phyloP scores from a whole-genome alignment of 1,139 yeast species.

The Taiozyma sp. region DNA sequence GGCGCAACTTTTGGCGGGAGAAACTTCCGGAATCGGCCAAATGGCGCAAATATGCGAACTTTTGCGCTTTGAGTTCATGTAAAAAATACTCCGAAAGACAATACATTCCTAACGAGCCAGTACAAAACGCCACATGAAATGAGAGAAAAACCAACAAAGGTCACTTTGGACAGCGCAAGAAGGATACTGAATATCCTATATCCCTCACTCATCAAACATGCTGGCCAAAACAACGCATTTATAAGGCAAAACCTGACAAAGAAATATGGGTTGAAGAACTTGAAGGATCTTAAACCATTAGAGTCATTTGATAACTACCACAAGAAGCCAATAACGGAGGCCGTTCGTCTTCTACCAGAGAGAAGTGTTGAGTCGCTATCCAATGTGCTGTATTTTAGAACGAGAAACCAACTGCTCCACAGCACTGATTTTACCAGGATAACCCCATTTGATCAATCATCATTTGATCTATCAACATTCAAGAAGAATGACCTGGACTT shows the following conservation, averaged over 20 bases:
- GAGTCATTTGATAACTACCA: background rate
- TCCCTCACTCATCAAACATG: background rate
- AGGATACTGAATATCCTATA: background rate
- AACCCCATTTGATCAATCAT: conserved; percentile 2
- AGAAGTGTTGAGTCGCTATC: conserved; percentile 9
- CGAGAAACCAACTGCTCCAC: conserved; percentile 35
- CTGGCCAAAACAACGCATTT: background rate
- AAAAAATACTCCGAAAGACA: background rate
- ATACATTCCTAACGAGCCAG: background rate
- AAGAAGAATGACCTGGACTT: conserved; percentile 16
- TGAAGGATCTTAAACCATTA: background rate
- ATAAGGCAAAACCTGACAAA: background rate
- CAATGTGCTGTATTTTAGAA: conserved; percentile 32
- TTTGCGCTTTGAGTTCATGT: background rate
- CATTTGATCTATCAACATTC: conserved; percentile 2
- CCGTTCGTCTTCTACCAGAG: conserved; percentile 2
- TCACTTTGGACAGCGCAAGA: background rate
- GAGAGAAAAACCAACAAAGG: background rate
- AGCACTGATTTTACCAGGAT: conserved; percentile 33
- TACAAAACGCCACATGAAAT: background rate
- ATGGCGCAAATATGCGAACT: background rate
- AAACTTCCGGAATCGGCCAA: too few species aligned
- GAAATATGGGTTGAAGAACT: background rate
- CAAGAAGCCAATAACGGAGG: background rate
- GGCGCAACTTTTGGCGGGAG: background rate